Evolutionary conservation across 169 alveolate species (phyloP), one percentile per base, ranked within the genome.

Genomic region (Eimeria necatrix): DNA sequence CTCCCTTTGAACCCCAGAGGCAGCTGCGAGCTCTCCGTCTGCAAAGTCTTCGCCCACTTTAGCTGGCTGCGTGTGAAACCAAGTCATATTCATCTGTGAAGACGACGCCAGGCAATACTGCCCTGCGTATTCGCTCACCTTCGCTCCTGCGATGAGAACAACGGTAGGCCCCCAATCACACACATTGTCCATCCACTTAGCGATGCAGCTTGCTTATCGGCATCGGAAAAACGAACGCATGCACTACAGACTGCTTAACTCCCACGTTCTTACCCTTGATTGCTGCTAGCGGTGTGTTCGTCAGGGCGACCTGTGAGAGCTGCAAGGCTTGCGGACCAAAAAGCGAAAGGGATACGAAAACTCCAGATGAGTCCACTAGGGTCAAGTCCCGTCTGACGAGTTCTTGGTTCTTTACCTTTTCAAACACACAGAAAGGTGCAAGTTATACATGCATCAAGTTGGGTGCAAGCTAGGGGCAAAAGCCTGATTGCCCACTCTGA

Each of bases 251-350:
- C 7, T 61, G 73, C 24, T 61, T 0, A 24, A 7, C 22, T 24
- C 7, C 18, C 51, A 14, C 41, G 32, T 14, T 4, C 71, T 61
- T 10, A 91, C 95, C 95, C 46, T 74, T 91, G 64, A 76, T 76
- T 3, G 95, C 95, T 7, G 76, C 56, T 8, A 91, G 73, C 2
- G 95, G 95, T 4, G n/a, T 3, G n/a, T 56, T 24, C 51, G 76
- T 41, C 6, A 91, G 60, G 12, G 46, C 94, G 14, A 26, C 53
- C 41, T 86, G 81, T 20, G 26, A 24, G 46, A 90, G 53, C 26
- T 22, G 81, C 48, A 70, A 12, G 64, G 91, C 95, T 10, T 59
- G 90, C 59, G 84, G 14, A 81, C 85, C 95, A 26, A 83, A 91
- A 4, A 91, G 83, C 41, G 95, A 41, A 53, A 91, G 52, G 48